phyloP scores from a whole-genome alignment of 2,329 filamentous ascomycete species.

The Pseudogymnoascus sp. region DNA sequence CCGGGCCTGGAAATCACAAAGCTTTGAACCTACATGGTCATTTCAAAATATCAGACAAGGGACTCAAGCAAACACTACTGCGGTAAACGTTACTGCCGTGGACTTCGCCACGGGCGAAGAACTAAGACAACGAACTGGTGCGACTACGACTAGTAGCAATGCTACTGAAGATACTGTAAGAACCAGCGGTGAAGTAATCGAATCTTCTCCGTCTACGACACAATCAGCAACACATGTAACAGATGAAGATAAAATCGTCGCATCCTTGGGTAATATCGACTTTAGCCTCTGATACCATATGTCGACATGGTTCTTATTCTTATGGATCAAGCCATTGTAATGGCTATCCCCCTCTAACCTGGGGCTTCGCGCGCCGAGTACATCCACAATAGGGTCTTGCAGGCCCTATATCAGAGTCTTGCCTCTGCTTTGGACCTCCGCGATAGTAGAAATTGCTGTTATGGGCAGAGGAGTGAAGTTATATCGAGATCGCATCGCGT shows the following conservation, averaged over 20 bases:
- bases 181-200: conserved; percentile 19
- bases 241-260: conserved; percentile 46
- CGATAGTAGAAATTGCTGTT: not conserved
- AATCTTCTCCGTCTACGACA: conserved; percentile 31
- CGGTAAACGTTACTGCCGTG: conserved; percentile 26
- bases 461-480: not conserved
- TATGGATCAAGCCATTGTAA: not conserved
- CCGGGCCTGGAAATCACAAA: conserved; percentile 62
- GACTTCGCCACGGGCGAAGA: conserved; percentile 19
- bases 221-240: conserved; percentile 25
- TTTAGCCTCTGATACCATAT: conserved; percentile 48
- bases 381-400: not conserved
- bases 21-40: conserved; percentile 61
- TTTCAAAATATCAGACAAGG: conserved; percentile 59
- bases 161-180: conserved; percentile 17
- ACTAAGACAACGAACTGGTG: conserved; percentile 21
- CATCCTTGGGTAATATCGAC: conserved; percentile 52
- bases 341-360: not conserved
- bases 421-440: not conserved
- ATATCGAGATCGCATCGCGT: not conserved
- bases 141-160: conserved; percentile 17
- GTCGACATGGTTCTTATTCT: not conserved
- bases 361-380: not conserved
- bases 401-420: not conserved
- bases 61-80: conserved; percentile 18